A percentile compares a stretch with the other conserved stretches of the same genome.
Evolutionary conservation across 306 rosid species (phyloP).

Genomic region (Rosa lucieae): DNA sequence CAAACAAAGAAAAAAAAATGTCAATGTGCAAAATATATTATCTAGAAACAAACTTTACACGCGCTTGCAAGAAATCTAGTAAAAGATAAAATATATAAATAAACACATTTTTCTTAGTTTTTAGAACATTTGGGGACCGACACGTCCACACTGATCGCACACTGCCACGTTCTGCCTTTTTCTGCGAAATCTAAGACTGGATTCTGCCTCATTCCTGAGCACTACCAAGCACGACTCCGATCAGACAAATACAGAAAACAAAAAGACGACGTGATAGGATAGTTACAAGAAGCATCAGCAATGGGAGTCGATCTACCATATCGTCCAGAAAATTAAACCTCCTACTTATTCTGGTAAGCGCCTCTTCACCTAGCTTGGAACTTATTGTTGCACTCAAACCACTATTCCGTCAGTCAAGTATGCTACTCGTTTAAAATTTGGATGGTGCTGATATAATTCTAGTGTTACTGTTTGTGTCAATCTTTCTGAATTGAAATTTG

Average conservation of each 20-base stretch:
- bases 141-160: constrained; percentile 5
- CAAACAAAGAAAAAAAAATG: too few species aligned
- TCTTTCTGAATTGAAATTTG: neutral
- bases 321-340: neutral
- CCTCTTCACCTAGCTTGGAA: neutral
- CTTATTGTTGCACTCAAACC: too few species aligned
- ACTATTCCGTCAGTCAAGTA: too few species aligned
- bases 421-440: too few species aligned
- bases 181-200: neutral
- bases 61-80: too few species aligned
- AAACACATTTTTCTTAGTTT: too few species aligned
- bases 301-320: neutral
- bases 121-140: neutral
- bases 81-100: too few species aligned
- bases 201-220: neutral
- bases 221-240: neutral
- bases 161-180: neutral
- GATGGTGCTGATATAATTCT: neutral
- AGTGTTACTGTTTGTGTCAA: neutral
- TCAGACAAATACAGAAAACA: neutral
- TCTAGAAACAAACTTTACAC: too few species aligned
- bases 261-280: neutral
- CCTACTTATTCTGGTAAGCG: neutral
- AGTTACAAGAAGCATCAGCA: neutral
- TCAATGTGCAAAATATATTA: too few species aligned